phyloP scores from a whole-genome alignment of 345 rosid species.

The Lenwebbia sp. region DNA sequence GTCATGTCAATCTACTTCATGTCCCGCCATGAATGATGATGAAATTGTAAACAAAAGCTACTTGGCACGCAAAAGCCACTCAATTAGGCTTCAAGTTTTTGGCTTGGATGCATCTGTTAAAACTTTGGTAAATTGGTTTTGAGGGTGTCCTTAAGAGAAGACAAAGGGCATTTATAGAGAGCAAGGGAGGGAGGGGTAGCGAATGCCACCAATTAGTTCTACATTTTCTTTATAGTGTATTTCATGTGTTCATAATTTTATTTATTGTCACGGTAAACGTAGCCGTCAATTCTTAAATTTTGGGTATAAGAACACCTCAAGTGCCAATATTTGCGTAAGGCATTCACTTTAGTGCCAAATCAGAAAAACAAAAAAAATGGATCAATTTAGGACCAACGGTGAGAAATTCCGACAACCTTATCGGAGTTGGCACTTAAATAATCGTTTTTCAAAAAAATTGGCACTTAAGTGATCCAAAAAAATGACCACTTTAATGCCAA shows the following conservation, averaged over 20 bases:
- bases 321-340: too few species aligned
- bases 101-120: neutral
- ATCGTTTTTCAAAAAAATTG: too few species aligned
- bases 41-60: neutral
- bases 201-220: neutral
- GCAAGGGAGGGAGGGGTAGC: neutral
- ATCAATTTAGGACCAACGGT: too few species aligned
- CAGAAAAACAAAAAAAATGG: too few species aligned
- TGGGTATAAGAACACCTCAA: too few species aligned
- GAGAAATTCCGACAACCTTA: too few species aligned
- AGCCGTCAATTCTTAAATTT: neutral
- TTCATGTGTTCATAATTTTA: neutral
- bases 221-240: neutral
- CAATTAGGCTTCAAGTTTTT: neutral
- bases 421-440: too few species aligned
- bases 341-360: too few species aligned
- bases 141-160: neutral
- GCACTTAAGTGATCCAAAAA: too few species aligned
- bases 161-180: neutral
- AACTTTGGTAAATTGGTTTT: neutral
- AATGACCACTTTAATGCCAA: too few species aligned
- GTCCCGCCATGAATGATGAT: neutral
- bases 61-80: neutral
- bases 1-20: neutral
- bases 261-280: neutral